phyloP scores from a whole-genome alignment of 1,284 basidiomycete genomes.

The Rhodotorula sp. region DNA sequence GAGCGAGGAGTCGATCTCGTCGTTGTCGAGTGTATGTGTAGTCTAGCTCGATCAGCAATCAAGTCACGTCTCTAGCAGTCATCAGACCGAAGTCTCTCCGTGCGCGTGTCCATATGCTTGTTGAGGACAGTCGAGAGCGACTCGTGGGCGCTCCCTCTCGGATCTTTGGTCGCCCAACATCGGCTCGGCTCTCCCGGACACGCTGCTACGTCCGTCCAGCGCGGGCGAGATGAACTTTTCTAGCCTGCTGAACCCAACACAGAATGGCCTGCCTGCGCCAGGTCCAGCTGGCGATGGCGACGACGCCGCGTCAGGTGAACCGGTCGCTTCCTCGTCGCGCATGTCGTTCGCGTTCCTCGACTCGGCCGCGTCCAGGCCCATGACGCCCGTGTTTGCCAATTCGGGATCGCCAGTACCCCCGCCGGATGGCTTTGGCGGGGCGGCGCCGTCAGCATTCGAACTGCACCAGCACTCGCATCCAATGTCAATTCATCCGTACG shows the following conservation, averaged over 20 bases:
- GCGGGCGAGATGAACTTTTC: neutral
- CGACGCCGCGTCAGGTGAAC: neutral
- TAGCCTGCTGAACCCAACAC: slow-evolving; percentile 7
- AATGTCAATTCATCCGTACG: neutral
- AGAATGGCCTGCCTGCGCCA: neutral
- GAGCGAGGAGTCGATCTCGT: too few relatives aligned
- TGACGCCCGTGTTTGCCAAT: slow-evolving; percentile 5
- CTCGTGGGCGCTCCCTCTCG: too few relatives aligned
- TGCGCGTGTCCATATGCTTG: too few relatives aligned
- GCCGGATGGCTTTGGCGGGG: neutral
- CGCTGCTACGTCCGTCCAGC: neutral
- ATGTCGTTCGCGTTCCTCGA: slow-evolving; percentile 20
- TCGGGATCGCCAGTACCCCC: too few relatives aligned
- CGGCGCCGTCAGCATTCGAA: slow-evolving; percentile 2
- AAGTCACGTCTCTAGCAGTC: too few relatives aligned
- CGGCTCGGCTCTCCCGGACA: neutral
- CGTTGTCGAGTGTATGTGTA: too few relatives aligned
- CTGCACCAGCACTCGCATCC: neutral
- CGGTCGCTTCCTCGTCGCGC: neutral
- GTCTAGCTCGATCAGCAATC: too few relatives aligned
- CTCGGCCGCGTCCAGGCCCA: neutral
- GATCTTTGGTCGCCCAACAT: too few relatives aligned
- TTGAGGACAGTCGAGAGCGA: too few relatives aligned
- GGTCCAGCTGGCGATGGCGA: neutral
- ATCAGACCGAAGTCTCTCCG: too few relatives aligned